phyloP scores from a whole-genome alignment of 2,329 filamentous ascomycete species.

The Zymoseptoria brevis region DNA sequence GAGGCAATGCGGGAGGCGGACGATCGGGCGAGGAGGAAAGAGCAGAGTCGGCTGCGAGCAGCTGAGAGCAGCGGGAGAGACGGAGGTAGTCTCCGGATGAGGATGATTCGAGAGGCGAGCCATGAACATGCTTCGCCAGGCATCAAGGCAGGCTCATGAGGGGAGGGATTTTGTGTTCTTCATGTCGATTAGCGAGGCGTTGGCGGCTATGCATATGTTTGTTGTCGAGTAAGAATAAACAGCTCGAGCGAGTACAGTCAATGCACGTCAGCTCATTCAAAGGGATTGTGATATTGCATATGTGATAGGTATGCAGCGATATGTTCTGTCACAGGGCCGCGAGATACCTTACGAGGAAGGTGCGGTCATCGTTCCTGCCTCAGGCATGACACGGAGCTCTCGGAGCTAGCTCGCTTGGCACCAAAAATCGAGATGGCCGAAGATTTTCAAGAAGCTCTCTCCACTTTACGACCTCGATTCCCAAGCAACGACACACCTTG shows the following conservation, averaged over 20 bases:
- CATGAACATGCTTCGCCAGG: slow-evolving; percentile 2
- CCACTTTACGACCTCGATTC: neutral
- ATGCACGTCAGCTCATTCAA: too few species aligned
- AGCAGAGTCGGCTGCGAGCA: slow-evolving; percentile 11
- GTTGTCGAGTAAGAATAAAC: neutral
- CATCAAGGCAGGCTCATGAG: slow-evolving; percentile 4
- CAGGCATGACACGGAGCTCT: neutral
- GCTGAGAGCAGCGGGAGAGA: neutral
- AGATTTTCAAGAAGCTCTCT: neutral
- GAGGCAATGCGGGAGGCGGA: slow-evolving; percentile 29
- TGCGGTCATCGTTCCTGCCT: neutral
- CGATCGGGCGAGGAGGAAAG: slow-evolving; percentile 20
- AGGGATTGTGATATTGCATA: too few species aligned
- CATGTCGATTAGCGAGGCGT: slow-evolving; percentile 7
- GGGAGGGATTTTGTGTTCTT: neutral
- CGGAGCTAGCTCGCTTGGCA: neutral
- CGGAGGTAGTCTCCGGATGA: slow-evolving; percentile 2
- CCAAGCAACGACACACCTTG: neutral
- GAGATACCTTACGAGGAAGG: too few species aligned
- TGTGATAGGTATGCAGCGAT: too few species aligned
- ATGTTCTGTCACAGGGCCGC: too few species aligned
- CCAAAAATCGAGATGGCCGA: neutral
- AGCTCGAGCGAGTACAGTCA: neutral
- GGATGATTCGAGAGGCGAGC: slow-evolving; percentile 5
- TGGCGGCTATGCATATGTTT: slow-evolving; percentile 1